Conservation (phyloP, 345 rosid species). For the Ailanthus altissimus region DNA sequence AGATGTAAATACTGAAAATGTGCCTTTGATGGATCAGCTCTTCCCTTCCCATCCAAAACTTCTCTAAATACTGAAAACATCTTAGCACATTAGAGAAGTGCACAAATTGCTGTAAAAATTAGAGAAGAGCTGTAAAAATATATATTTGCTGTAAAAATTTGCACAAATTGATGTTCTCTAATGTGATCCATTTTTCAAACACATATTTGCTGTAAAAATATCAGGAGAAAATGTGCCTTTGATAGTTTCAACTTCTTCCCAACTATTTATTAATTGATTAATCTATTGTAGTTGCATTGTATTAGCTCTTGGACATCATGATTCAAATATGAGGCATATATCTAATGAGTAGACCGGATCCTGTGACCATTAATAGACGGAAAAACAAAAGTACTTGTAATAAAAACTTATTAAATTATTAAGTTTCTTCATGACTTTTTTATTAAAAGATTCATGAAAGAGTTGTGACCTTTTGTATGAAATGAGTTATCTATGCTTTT, state of each 20-base stretch:
- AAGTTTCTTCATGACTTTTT: neutral
- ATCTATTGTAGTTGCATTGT: constrained; percentile 1
- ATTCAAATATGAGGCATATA: neutral
- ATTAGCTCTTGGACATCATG: neutral
- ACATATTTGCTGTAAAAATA: neutral
- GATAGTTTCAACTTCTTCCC: neutral
- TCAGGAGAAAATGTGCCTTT: neutral
- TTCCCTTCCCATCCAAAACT: too few species aligned
- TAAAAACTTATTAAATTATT: neutral
- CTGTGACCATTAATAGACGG: neutral
- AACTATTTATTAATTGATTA: neutral
- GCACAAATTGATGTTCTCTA: neutral
- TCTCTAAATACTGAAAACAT: too few species aligned
- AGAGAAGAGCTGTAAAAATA: too few species aligned
- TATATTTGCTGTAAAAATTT: too few species aligned
- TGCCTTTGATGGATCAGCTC: too few species aligned
- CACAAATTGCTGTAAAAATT: neutral
- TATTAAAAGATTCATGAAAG: neutral
- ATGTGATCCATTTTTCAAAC: neutral
- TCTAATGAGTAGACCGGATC: neutral
- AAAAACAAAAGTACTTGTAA: neutral
- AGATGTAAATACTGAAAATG: too few species aligned
- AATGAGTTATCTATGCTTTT: neutral
- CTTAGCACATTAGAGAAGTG: too few species aligned
- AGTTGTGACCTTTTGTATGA: neutral